phyloP scores from a whole-genome alignment of 805 yeast genomes.

The Wickerhamiella occidentalis region DNA sequence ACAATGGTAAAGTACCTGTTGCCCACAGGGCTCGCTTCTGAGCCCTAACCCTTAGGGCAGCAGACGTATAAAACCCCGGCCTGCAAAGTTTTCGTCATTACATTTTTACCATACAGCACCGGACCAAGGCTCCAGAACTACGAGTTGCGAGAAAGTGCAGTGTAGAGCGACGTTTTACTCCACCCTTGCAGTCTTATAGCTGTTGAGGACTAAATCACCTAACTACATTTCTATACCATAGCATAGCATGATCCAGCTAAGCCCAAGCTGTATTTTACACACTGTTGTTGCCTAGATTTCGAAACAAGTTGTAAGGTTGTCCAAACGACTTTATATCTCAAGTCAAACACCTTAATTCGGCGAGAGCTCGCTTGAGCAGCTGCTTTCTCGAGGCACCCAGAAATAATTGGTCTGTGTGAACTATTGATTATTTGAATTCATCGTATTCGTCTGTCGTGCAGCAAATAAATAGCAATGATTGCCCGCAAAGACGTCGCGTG shows the following conservation, averaged over 20 bases:
- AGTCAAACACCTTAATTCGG: no score
- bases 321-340: no score
- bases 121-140: not conserved
- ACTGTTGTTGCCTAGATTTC: no score
- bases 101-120: constrained; percentile 9
- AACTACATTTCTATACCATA: constrained; percentile 9
- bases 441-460: not conserved
- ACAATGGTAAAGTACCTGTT: no score
- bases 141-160: constrained; percentile 6
- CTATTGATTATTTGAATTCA: no score
- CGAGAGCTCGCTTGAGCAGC: no score
- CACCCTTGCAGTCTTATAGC: constrained; percentile 15
- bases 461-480: no score
- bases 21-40: no score
- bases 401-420: no score
- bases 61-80: not conserved
- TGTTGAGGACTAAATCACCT: constrained; percentile 17
- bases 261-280: not conserved
- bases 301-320: no score
- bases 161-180: constrained; percentile 15
- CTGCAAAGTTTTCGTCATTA: not conserved
- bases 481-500: no score
- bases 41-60: not conserved
- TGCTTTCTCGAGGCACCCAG: no score
- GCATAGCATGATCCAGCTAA: not conserved